Base-by-base conservation (phyloP, 179 eudicot genomes). In the Vitellaria paradoxa region DNA sequence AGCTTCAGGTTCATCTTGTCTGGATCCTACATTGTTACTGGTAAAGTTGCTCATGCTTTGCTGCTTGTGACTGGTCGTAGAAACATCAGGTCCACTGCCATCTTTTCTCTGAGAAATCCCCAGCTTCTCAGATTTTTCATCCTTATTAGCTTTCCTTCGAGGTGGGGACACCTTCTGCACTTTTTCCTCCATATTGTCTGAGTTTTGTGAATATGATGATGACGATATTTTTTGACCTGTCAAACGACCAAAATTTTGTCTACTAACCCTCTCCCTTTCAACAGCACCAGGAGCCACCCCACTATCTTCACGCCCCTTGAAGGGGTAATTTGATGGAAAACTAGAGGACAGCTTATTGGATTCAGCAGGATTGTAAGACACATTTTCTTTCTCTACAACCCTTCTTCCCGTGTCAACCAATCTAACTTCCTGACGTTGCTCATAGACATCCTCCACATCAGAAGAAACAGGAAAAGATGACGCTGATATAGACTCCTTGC, bases 101-200 rank as follows among this genome's bases (percentile, higher is more conserved):
- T 92, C 99, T 74, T 80, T 89, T 79, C 85, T 92, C 70, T 80
- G 82, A 89, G 89, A 88, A 73, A 83, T 88, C 65, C 86, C 93
- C 3, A 79, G 84, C 87, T 87, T 91, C 81, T 93, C 99, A 14
- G 85, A 55, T 83, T 80, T 88, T 78, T 96, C 99, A 80, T 96
- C 98, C 77, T 90, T 87, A 72, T 79, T 85, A 78, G 86, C 80
- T 89, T 94, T 96, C 75, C 94, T 86, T 76, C 96, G 91, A 70
- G 99, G 98, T 74, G 99, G 98, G 56, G 99, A 96, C 66, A 89
- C 89, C 85, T 96, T 96, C 82, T 88, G 96, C 79, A 85, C 88
- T 64, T 70, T 88, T 77, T 96, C 98, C 79, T 86, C 91, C 12
- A 72, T 72, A 80, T 91, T 92, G 75, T 74, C 81, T 21, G 90